Evolutionary conservation across 345 rosid genomes (phyloP).

Genomic region (Salix koriyanagi): DNA sequence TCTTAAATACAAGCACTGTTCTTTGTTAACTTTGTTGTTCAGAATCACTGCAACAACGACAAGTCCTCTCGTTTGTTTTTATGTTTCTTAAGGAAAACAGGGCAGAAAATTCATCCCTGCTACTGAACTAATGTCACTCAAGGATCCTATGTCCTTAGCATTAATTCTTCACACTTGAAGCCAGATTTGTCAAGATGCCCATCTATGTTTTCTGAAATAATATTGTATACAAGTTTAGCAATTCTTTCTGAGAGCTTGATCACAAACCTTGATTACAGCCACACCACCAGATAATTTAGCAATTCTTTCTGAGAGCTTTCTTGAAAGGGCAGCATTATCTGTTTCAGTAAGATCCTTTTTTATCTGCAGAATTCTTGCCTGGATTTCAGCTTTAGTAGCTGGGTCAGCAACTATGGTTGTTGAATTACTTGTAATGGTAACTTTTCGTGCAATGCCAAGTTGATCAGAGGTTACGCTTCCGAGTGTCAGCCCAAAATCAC

Average conservation of each 20-base stretch:
- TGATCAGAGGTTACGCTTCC: slow-evolving; percentile 38
- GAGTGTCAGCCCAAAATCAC: too few species aligned
- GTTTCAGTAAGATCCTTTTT: slow-evolving; percentile 86
- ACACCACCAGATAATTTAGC: slow-evolving; percentile 90
- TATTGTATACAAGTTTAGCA: background rate
- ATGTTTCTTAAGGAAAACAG: background rate
- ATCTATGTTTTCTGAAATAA: background rate
- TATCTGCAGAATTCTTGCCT: slow-evolving; percentile 80
- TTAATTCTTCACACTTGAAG: background rate
- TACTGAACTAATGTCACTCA: background rate
- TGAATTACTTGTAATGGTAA: slow-evolving; percentile 64
- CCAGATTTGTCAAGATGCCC: background rate
- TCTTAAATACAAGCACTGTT: too few species aligned
- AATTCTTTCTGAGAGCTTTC: slow-evolving; percentile 73
- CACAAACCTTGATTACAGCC: slow-evolving; percentile 81
- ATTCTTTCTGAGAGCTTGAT: background rate
- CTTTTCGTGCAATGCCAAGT: slow-evolving; percentile 74
- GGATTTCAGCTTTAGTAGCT: slow-evolving; percentile 82
- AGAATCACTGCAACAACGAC: too few species aligned
- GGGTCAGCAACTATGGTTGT: slow-evolving; percentile 80
- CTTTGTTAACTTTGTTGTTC: too few species aligned
- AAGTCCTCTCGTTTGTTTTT: background rate
- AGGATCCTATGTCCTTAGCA: background rate
- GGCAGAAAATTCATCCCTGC: background rate
- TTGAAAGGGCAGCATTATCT: slow-evolving; percentile 49